Conservation (phyloP, 176 grass and related monocot genomes). For the Aegilops speltoides region DNA sequence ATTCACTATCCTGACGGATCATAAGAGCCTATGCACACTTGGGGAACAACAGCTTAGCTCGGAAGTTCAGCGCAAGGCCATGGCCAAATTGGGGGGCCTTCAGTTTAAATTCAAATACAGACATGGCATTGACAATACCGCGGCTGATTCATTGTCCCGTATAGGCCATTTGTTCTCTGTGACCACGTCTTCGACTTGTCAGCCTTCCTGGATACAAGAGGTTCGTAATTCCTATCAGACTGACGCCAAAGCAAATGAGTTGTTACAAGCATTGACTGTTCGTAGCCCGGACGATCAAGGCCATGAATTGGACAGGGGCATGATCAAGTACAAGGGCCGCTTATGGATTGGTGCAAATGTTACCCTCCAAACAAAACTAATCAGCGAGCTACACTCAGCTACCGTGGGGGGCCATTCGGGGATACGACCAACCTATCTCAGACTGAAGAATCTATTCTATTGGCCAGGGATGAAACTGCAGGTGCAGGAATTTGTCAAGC, state of each 20-base stretch:
- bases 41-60: neutral
- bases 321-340: neutral
- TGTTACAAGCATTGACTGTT: neutral
- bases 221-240: neutral
- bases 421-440: neutral
- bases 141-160: neutral
- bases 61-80: neutral
- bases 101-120: neutral
- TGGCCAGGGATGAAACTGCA: neutral
- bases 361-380: neutral
- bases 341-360: neutral
- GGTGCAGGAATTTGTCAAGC: neutral
- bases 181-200: neutral
- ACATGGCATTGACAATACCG: neutral
- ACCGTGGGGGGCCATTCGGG: neutral
- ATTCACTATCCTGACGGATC: neutral
- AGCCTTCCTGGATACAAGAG: neutral
- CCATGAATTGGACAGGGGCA: neutral
- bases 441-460: neutral
- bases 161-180: neutral
- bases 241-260: neutral
- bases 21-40: neutral
- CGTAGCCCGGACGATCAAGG: neutral
- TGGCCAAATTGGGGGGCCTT: neutral
- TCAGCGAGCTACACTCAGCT: neutral